Evolutionary conservation across 2,329 filamentous ascomycete species (phyloP), one percentile per base, ranked within the genome.

Genomic region (Colletotrichum sp.): DNA sequence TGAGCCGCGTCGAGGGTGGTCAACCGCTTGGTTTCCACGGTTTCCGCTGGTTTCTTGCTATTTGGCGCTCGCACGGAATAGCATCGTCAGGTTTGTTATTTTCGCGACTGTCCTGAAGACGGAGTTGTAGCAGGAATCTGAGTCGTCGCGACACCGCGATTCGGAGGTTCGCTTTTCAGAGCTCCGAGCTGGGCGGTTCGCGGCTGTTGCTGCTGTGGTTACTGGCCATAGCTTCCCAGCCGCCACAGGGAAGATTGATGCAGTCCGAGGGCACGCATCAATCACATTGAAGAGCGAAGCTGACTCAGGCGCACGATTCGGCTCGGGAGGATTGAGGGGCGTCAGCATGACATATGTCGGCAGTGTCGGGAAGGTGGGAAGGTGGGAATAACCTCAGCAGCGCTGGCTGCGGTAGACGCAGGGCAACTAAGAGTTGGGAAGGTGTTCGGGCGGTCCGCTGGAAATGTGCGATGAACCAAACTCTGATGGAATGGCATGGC

Each of bases 391-490:
- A 18, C 63, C 26, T 72, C 63, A 64, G 30, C 30, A 16, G 36
- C 26, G 44, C n/a, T 68, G 65, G 52, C 48, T 24, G 66, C 13
- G 57, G 32, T n/a, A 12, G 18, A n/a, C 39, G 18, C 39, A 15
- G 12, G 5, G 32, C 7, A 32, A 44, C 8, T 13, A 3, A 52
- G 44, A 13, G 18, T n/a, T 18, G 15, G 6, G 52, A 16, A 34
- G 55, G 55, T 57, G 72, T 55, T 75, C 69, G 69, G 72, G 68
- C 24, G 72, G 68, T 67, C 26, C 28, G 36, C 67, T 62, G 52
- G 15, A 30, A 26, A 26, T 18, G 69, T 60, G 60, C 34, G 64
- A 75, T 68, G 69, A 75, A 75, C 70, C 69, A n/a, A 75, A 72
- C 62, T 68, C 18, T 72, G 52, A 26, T 52, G n/a, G 32, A 28